A percentile compares a stretch with the other conserved stretches of the same genome.
Conservation (phyloP, 2,329 filamentous ascomycete genomes). For the Pseudogymnoascus destructans region DNA sequence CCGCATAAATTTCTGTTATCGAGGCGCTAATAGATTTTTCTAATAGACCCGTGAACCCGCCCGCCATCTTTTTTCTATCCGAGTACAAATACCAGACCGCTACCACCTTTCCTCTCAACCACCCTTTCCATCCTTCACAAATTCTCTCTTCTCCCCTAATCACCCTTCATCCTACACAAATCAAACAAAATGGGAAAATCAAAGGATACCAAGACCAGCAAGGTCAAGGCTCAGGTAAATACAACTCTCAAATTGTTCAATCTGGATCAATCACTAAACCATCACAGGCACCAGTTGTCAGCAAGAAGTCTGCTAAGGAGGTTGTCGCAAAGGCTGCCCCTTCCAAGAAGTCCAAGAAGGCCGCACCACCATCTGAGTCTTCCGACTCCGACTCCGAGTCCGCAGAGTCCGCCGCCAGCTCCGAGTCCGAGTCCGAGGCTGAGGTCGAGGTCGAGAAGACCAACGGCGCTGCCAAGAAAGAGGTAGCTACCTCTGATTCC, state of each 20-base stretch:
- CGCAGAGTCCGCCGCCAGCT: conserved; percentile 24
- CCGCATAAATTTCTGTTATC: conserved; percentile 8
- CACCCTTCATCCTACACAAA: conserved; percentile 2
- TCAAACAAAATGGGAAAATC: conserved; percentile 48
- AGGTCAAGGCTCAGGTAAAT: conserved; percentile 37
- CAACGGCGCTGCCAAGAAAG: conserved; percentile 22
- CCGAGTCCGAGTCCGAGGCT: conserved; percentile 23
- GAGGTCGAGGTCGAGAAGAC: conserved; percentile 25
- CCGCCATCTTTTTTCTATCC: conserved; percentile 16
- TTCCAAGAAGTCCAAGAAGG: conserved; percentile 36
- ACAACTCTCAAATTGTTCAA: conserved; percentile 44
- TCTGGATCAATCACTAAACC: conserved; percentile 55
- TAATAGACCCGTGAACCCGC: conserved; percentile 7
- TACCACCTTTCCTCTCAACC: conserved; percentile 11
- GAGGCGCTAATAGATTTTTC: conserved; percentile 9
- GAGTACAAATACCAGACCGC: conserved; percentile 12
- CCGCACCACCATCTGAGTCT: conserved; percentile 30
- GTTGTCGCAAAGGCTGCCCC: conserved; percentile 32
- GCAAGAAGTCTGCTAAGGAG: conserved; percentile 53
- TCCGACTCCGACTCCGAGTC: conserved; percentile 30
- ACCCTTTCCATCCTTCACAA: conserved; percentile 11
- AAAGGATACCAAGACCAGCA: conserved; percentile 48
- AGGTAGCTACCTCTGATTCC: conserved; percentile 27
- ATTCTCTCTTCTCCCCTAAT: conserved; percentile 5
- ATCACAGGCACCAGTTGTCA: conserved; percentile 48